These are phyloP conservation scores for Blastomyces percursus DNA, from an alignment of 2,329 filamentous ascomycete genomes.

Conservation along the genomic window DNA sequence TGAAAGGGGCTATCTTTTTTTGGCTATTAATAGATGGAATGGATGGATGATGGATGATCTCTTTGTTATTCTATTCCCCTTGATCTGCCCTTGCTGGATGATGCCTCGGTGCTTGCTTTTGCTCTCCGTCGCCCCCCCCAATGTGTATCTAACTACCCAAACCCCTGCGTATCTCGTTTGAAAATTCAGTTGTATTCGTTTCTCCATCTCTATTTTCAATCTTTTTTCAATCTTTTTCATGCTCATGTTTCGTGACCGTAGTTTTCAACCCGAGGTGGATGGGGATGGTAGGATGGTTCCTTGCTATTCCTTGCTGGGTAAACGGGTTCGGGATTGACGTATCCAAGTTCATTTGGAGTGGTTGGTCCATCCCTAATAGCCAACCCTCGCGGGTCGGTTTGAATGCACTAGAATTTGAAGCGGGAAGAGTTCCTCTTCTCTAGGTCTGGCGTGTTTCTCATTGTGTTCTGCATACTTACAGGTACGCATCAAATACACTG, in stretches of 20 bases:
- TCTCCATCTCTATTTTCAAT: background rate
- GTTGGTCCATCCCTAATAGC: too few relatives aligned
- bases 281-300: too few relatives aligned
- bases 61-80: conserved; percentile 3
- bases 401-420: too few relatives aligned
- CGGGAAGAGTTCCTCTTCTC: too few relatives aligned
- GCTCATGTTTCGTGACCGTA: background rate
- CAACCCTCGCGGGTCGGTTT: too few relatives aligned
- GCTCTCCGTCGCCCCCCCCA: background rate
- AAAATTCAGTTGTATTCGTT: background rate
- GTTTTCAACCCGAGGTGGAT: background rate
- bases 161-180: background rate
- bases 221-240: background rate
- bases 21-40: conserved; percentile 8
- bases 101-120: background rate
- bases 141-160: conserved; percentile 2
- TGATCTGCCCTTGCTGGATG: background rate
- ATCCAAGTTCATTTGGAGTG: too few relatives aligned
- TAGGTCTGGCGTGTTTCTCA: too few relatives aligned
- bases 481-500: too few relatives aligned
- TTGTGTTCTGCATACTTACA: too few relatives aligned
- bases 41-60: conserved; percentile 7
- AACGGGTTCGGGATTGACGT: too few relatives aligned
- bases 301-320: too few relatives aligned
- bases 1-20: background rate